Percentiles rank a stretch among this genome's conserved stretches.
Evolutionary conservation across 129 eudicot genomes (phyloP).

Genomic region (Flaveria ramosissima): DNA sequence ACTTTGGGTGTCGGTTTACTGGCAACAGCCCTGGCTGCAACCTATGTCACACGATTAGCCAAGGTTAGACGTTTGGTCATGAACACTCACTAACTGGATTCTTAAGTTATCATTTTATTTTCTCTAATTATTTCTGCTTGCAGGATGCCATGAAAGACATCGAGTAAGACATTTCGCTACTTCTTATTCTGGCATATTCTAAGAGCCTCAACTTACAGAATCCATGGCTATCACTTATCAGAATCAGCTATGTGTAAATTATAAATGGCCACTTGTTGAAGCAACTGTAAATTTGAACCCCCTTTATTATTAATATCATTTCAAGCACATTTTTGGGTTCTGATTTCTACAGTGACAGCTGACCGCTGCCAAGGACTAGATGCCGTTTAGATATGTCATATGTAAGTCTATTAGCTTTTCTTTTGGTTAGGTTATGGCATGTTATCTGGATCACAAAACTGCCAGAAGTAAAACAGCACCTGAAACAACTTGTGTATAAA

Average conservation of each 20-base stretch:
- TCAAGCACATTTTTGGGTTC: slow-evolving; percentile 5
- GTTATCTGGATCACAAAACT: neutral
- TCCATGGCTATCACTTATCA: slow-evolving; percentile 15
- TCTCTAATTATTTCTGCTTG: slow-evolving; percentile 19
- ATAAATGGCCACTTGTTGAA: slow-evolving; percentile 26
- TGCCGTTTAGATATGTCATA: neutral
- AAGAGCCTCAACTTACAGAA: slow-evolving; percentile 12
- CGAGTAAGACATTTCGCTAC: slow-evolving; percentile 41
- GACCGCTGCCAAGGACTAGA: neutral
- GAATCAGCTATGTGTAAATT: slow-evolving; percentile 31
- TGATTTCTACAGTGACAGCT: neutral
- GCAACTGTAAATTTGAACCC: slow-evolving; percentile 38
- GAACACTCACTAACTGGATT: neutral
- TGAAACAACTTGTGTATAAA: neutral
- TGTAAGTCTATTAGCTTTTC: neutral
- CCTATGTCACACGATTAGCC: slow-evolving; percentile 88
- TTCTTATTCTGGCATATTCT: slow-evolving; percentile 5
- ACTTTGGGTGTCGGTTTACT: slow-evolving; percentile 82
- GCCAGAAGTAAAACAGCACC: neutral
- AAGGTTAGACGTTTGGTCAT: slow-evolving; percentile 53
- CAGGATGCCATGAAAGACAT: slow-evolving; percentile 96
- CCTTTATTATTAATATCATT: slow-evolving; percentile 16
- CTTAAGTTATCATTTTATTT: neutral
- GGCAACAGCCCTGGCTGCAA: slow-evolving; percentile 87
- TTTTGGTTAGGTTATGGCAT: neutral